Evolutionary conservation across 2,329 filamentous ascomycete species (phyloP).

Genomic region (Huntiella omanensis): DNA sequence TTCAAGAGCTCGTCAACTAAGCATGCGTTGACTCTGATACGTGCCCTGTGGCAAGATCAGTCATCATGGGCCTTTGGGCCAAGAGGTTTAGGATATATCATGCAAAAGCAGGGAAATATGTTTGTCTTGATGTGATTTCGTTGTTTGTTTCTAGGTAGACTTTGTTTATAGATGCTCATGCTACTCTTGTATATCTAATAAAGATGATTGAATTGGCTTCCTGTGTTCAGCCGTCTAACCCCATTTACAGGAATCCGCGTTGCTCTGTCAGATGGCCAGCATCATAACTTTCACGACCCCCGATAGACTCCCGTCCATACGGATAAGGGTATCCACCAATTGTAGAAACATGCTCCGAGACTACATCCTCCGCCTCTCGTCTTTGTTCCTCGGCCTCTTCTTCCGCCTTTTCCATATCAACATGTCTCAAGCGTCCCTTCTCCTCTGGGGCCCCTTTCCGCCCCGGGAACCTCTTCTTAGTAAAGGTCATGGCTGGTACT

Average conservation of each 20-base stretch:
- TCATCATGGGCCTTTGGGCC: slow-evolving; percentile 8
- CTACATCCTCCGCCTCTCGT: not conserved
- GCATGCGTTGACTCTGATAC: slow-evolving; percentile 5
- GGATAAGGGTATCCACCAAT: slow-evolving; percentile 1
- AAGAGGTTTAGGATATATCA: slow-evolving; percentile 8
- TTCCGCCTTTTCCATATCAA: not conserved
- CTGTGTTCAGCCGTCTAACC: not conserved
- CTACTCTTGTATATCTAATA: no score
- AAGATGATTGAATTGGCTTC: not conserved
- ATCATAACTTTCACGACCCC: slow-evolving; percentile 2
- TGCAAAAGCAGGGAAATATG: slow-evolving; percentile 10
- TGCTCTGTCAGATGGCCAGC: slow-evolving; percentile 2
- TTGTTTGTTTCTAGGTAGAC: not conserved
- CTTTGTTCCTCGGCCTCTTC: not conserved
- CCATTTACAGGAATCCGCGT: slow-evolving; percentile 1
- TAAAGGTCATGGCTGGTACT: not conserved
- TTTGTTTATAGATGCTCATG: no score
- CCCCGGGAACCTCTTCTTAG: not conserved
- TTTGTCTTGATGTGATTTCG: slow-evolving; percentile 6
- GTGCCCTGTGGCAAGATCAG: slow-evolving; percentile 7
- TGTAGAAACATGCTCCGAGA: not conserved
- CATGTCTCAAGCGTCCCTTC: not conserved
- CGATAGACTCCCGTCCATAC: slow-evolving; percentile 3
- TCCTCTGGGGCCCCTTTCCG: not conserved
- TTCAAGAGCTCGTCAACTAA: slow-evolving; percentile 11